Conservation (phyloP, 768 basidiomycete species). For the Mycena kentingensis region DNA sequence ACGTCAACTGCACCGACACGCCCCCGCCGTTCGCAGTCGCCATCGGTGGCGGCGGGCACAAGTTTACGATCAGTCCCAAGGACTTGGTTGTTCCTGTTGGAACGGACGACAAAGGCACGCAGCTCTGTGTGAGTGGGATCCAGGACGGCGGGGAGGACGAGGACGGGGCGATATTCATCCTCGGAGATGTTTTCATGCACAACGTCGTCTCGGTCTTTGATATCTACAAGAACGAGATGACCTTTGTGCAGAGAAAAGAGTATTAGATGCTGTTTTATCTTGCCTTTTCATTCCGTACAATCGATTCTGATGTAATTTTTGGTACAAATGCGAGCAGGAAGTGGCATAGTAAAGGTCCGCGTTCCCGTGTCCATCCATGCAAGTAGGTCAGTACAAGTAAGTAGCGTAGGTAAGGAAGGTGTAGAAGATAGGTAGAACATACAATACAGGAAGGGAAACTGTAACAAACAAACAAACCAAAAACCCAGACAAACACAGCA, state of each 20-base stretch:
- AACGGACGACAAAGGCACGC: slow-evolving; percentile 7
- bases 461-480: no score
- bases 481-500: no score
- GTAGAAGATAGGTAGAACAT: no score
- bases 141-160: slow-evolving; percentile 15
- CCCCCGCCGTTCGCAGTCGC: slow-evolving; percentile 21
- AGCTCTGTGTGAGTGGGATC: slow-evolving; percentile 12
- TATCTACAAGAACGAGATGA: background rate
- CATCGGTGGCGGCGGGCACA: slow-evolving; percentile 19
- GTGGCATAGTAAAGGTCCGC: no score
- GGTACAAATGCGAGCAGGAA: no score
- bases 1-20: slow-evolving; percentile 19
- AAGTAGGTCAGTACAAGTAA: no score
- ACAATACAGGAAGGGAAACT: no score
- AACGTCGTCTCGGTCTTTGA: background rate
- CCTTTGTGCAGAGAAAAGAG: background rate
- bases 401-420: no score
- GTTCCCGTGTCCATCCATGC: no score
- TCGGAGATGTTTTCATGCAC: background rate
- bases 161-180: slow-evolving; percentile 4
- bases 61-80: slow-evolving; percentile 17
- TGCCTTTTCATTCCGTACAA: no score
- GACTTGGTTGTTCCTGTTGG: slow-evolving; percentile 19
- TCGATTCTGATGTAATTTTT: no score
- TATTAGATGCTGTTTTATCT: background rate